These are phyloP conservation scores for Phytopythium oedochilum DNA, from an alignment of 352 stramenopile genomes.

Conservation along the genomic window DNA sequence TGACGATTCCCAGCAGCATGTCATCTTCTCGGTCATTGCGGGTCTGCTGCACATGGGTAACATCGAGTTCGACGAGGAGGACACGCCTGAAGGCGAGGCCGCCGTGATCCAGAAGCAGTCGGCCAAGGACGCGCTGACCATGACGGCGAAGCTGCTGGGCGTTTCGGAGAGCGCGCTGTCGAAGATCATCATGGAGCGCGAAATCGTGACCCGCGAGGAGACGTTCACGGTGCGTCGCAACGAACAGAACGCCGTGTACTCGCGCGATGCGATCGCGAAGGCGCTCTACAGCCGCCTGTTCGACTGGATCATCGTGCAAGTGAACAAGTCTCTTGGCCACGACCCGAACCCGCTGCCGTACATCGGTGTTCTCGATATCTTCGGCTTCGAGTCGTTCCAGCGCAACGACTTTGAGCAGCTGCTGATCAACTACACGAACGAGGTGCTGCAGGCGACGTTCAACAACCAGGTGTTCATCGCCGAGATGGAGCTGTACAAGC, in stretches of 20 bases:
- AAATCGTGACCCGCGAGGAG: conserved; percentile 82
- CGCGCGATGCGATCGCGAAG: conserved; percentile 91
- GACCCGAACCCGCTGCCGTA: conserved; percentile 75
- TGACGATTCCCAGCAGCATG: conserved; percentile 51
- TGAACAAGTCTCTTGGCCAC: conserved; percentile 87
- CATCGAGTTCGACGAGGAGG: conserved; percentile 91
- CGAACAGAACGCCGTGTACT: conserved; percentile 81
- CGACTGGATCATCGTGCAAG: conserved; percentile 89
- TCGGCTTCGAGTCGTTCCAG: conserved; percentile 89
- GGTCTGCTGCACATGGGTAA: conserved; percentile 96
- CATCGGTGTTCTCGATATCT: conserved; percentile 91
- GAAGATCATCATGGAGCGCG: conserved; percentile 83
- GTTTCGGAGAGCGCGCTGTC: conserved; percentile 56
- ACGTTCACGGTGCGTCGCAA: conserved; percentile 82
- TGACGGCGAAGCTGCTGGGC: conserved; percentile 60
- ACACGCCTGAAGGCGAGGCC: conserved; percentile 75
- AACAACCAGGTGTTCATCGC: conserved; percentile 90
- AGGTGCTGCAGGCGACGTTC: conserved; percentile 84
- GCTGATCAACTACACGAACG: conserved; percentile 90
- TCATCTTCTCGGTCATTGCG: conserved; percentile 91
- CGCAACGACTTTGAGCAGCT: conserved; percentile 90
- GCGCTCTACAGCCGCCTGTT: conserved; percentile 92
- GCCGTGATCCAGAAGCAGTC: conserved; percentile 67
- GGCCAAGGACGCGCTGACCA: conserved; percentile 51
- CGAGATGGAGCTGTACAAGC: conserved; percentile 89